Evolutionary conservation across 345 rosid genomes (phyloP).

Genomic region (Brassica incana): DNA sequence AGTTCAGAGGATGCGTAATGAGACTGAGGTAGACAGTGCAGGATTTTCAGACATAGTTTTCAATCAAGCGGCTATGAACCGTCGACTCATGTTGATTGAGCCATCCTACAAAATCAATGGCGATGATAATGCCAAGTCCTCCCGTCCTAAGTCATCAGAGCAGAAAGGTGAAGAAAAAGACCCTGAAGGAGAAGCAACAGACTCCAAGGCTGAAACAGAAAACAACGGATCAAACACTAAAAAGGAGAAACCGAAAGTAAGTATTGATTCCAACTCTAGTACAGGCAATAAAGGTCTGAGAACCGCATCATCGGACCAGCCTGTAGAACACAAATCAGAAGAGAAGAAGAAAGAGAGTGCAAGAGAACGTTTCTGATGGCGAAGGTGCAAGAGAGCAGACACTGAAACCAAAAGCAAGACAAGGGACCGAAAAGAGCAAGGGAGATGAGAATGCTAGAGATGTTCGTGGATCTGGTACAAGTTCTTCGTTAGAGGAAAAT

Average conservation of each 20-base stretch:
- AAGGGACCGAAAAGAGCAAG: constrained; percentile 22
- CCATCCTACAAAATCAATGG: constrained; percentile 69
- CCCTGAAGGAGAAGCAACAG: constrained; percentile 44
- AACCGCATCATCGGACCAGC: constrained; percentile 10
- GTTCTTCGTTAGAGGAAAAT: constrained; percentile 70
- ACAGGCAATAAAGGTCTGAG: constrained; percentile 12
- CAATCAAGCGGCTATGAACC: constrained; percentile 53
- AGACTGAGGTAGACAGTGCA: constrained; percentile 66
- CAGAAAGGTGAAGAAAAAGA: constrained; percentile 55
- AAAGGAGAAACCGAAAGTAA: constrained; percentile 39
- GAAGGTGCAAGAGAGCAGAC: constrained; percentile 19
- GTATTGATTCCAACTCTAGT: constrained; percentile 34
- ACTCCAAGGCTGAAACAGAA: constrained; percentile 29
- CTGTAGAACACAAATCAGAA: constrained; percentile 32
- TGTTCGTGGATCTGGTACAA: constrained; percentile 36
- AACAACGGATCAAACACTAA: constrained; percentile 23
- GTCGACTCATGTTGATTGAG: constrained; percentile 67
- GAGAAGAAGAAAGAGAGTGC: constrained; percentile 35
- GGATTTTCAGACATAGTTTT: constrained; percentile 64
- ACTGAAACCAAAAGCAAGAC: constrained; percentile 27
- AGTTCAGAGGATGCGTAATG: constrained; percentile 69
- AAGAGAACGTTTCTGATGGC: constrained; percentile 31
- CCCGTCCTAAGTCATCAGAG: constrained; percentile 43
- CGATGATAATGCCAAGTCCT: constrained; percentile 57
- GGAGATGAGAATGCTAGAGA: constrained; percentile 27